Evolutionary conservation across 2,329 filamentous ascomycete species (phyloP).

Genomic region (Nannizzia gypsea): DNA sequence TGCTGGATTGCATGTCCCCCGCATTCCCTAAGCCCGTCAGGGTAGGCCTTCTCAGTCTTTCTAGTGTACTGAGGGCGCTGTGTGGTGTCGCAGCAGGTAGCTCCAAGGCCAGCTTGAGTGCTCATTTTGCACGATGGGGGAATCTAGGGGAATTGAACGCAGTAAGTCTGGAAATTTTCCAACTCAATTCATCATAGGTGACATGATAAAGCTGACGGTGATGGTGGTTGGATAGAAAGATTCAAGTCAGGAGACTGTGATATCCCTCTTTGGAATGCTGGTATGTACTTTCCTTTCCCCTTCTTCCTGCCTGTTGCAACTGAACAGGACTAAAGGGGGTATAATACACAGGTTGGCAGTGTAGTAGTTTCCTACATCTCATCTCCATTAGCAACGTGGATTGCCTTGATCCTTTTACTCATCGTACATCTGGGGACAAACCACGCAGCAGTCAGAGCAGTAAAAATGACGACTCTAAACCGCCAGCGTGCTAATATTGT

Average conservation of each 20-base stretch:
- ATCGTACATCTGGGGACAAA: conserved; percentile 71
- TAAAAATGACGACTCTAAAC: conserved; percentile 75
- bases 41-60: conserved; percentile 47
- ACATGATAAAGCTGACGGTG: conserved; percentile 10
- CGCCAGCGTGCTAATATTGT: conserved; percentile 74
- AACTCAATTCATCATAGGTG: background rate
- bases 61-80: conserved; percentile 52
- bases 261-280: conserved; percentile 78
- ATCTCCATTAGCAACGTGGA: conserved; percentile 60
- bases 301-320: background rate
- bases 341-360: conserved; percentile 52
- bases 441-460: conserved; percentile 70
- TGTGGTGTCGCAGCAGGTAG: conserved; percentile 87
- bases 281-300: conserved; percentile 26
- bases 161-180: conserved; percentile 30
- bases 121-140: conserved; percentile 77
- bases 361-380: conserved; percentile 67
- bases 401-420: conserved; percentile 58
- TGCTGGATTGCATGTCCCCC: conserved; percentile 74
- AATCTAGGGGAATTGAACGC: conserved; percentile 91
- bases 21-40: conserved; percentile 50
- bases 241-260: conserved; percentile 86
- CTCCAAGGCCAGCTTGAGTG: conserved; percentile 79
- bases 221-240: conserved; percentile 49
- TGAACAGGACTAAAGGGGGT: background rate